Percentiles rank a stretch among this genome's conserved stretches.
phyloP scores from a whole-genome alignment of 164 flowering plant species.

The Stephania yunnanensis region DNA sequence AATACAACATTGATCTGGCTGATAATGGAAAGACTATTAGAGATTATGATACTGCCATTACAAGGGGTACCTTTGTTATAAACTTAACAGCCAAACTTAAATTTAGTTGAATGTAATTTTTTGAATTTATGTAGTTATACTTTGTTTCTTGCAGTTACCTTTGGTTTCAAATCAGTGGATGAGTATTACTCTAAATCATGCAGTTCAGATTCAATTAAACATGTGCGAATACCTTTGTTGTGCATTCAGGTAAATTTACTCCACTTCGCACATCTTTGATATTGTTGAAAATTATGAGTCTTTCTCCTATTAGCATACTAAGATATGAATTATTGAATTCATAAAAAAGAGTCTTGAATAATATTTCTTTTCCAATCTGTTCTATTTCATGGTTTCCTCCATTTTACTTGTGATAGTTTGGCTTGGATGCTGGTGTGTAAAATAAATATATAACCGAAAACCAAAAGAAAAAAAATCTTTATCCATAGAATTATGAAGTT shows the following conservation, averaged over 20 bases:
- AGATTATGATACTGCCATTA: constrained; percentile 81
- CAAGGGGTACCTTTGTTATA: constrained; percentile 53
- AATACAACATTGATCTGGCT: constrained; percentile 60
- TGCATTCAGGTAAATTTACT: constrained; percentile 72
- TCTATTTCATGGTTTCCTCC: too few species aligned
- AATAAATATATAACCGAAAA: too few species aligned
- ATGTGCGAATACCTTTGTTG: constrained; percentile 65
- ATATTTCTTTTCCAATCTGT: neutral
- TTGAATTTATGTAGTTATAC: constrained; percentile 8
- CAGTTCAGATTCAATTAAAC: constrained; percentile 69
- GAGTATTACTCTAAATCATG: constrained; percentile 82
- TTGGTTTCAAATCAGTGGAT: constrained; percentile 91
- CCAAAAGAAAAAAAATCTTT: too few species aligned
- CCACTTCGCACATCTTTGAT: constrained; percentile 1
- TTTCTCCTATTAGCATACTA: neutral
- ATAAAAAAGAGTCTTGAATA: neutral
- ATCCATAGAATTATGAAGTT: too few species aligned
- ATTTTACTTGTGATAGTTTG: neutral
- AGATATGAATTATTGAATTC: neutral
- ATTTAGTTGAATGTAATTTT: constrained; percentile 3
- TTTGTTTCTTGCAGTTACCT: constrained; percentile 55
- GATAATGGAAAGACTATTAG: constrained; percentile 71
- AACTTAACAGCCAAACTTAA: neutral
- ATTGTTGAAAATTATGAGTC: neutral
- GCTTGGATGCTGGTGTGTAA: too few species aligned